Conservation (phyloP, 768 basidiomycete species). For the Hypsizygus marmoreus region DNA sequence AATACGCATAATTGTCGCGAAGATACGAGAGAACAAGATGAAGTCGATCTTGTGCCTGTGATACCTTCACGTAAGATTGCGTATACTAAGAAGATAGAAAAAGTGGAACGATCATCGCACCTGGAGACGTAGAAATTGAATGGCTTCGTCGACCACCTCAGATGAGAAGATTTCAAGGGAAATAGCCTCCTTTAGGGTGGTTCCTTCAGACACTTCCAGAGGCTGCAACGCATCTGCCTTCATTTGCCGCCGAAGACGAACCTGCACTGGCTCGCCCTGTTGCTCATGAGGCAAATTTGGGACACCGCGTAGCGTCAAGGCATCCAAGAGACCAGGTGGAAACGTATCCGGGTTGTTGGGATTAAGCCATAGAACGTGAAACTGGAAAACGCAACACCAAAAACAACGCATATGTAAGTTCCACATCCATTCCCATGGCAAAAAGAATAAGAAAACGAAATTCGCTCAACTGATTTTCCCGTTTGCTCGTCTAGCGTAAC, state of each 20-base stretch:
- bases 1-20: slow-evolving; percentile 71
- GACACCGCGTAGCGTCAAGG: slow-evolving; percentile 43
- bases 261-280: slow-evolving; percentile 37
- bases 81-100: slow-evolving; percentile 8
- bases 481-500: slow-evolving; percentile 71
- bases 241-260: slow-evolving; percentile 74
- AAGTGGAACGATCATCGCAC: slow-evolving; percentile 36
- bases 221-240: slow-evolving; percentile 69
- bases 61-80: slow-evolving; percentile 14
- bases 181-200: slow-evolving; percentile 23
- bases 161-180: slow-evolving; percentile 41
- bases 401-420: not conserved
- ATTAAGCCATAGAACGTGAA: slow-evolving; percentile 81
- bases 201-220: slow-evolving; percentile 42
- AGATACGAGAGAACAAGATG: slow-evolving; percentile 71
- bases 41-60: slow-evolving; percentile 72
- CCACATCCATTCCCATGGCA: slow-evolving; percentile 6
- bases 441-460: not conserved
- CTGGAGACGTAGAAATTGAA: slow-evolving; percentile 66
- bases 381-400: slow-evolving; percentile 45
- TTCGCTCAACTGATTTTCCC: slow-evolving; percentile 56
- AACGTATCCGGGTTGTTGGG: slow-evolving; percentile 64
- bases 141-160: slow-evolving; percentile 66
- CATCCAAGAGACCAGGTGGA: slow-evolving; percentile 65
- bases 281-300: slow-evolving; percentile 22